A percentile compares a stretch with the other conserved stretches of the same genome.
Conservation (phyloP, 495 filamentous ascomycete genomes). For the Neurospora sp. region DNA sequence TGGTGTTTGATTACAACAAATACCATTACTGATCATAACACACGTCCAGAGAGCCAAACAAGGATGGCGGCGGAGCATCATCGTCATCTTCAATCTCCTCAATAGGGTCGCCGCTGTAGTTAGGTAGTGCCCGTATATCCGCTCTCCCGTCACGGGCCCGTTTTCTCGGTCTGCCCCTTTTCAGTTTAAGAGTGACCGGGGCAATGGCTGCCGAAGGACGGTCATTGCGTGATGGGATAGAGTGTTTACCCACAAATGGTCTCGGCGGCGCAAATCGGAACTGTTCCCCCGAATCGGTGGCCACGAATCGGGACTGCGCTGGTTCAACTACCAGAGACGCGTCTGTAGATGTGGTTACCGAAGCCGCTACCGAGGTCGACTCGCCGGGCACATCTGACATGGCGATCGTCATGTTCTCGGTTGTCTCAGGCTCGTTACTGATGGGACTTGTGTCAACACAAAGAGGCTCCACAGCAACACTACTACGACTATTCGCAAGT, state of each 20-base stretch:
- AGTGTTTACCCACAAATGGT: constrained; percentile 30
- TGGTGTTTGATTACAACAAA: neutral
- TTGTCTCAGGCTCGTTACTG: neutral
- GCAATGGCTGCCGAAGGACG: neutral
- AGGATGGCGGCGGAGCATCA: neutral
- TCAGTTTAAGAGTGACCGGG: constrained; percentile 6
- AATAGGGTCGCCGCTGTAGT: constrained; percentile 35
- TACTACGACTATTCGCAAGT: neutral
- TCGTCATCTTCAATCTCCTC: constrained; percentile 31
- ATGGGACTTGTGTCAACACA: neutral
- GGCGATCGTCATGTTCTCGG: neutral
- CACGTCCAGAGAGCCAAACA: constrained; percentile 15
- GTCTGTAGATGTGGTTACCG: constrained; percentile 4
- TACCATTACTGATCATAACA: neutral
- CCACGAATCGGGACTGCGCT: constrained; percentile 13
- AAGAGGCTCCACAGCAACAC: neutral
- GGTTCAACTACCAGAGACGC: constrained; percentile 19
- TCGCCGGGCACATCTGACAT: constrained; percentile 2
- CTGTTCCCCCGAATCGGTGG: constrained; percentile 12
- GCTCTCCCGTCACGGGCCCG: constrained; percentile 26
- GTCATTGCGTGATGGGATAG: neutral
- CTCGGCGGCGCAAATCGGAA: constrained; percentile 31
- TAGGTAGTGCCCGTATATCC: constrained; percentile 31
- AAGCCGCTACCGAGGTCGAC: constrained; percentile 5
- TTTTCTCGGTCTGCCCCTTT: constrained; percentile 23